A percentile compares a stretch with the other conserved stretches of the same genome.
phyloP scores from a whole-genome alignment of 805 yeast species.

The Ogataea pini region DNA sequence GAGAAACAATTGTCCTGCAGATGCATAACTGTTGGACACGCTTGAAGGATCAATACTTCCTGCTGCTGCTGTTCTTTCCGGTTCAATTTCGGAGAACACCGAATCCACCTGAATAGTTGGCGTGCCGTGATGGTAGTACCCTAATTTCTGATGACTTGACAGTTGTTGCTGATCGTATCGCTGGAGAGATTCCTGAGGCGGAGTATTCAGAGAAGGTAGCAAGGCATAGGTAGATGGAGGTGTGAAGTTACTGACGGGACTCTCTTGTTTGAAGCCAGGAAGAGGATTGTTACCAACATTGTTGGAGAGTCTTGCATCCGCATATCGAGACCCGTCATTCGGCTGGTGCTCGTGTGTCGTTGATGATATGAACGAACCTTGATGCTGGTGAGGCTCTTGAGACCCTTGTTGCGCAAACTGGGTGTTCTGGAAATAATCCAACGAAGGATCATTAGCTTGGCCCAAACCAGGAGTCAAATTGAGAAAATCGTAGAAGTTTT shows the following conservation, averaged over 20 bases:
- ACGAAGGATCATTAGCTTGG: slow-evolving; percentile 6
- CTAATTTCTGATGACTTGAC: background rate
- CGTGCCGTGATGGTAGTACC: background rate
- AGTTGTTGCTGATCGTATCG: slow-evolving; percentile 1
- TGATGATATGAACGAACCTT: background rate
- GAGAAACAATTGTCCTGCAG: background rate
- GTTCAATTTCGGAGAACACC: slow-evolving; percentile 14
- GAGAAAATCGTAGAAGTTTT: slow-evolving; percentile 14
- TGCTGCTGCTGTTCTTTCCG: background rate
- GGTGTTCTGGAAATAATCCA: slow-evolving; percentile 11
- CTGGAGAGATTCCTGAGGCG: slow-evolving; percentile 4
- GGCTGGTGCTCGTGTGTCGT: background rate
- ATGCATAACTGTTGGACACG: background rate
- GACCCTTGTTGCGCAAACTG: slow-evolving; percentile 1
- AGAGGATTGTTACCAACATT: background rate
- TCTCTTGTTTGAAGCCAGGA: background rate
- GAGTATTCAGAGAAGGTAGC: background rate
- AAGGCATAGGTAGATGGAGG: slow-evolving; percentile 1
- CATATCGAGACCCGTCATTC: no score
- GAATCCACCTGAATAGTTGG: slow-evolving; percentile 22
- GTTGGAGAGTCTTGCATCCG: background rate
- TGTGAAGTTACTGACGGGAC: background rate
- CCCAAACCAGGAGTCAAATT: slow-evolving; percentile 14
- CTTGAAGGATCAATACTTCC: background rate
- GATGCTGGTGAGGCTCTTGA: background rate